Percentiles rank a stretch among this genome's conserved stretches.
Evolutionary conservation across 495 filamentous ascomycete genomes (phyloP).

Genomic region (Neurospora hispaniola): DNA sequence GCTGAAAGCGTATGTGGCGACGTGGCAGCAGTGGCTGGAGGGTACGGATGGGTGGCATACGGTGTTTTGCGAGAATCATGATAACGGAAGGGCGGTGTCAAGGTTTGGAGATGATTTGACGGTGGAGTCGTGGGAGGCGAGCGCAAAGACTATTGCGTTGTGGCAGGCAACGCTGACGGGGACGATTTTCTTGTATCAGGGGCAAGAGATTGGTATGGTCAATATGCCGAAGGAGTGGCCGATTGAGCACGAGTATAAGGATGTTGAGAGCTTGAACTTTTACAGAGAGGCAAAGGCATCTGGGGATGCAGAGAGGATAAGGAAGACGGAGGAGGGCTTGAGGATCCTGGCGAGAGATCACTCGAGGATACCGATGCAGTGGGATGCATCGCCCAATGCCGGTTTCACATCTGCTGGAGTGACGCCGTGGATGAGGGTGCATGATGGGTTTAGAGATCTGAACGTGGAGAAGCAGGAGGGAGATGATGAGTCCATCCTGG

Average conservation of each 20-base stretch:
- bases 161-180: conserved; percentile 32
- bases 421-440: conserved; percentile 44
- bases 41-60: conserved; percentile 56
- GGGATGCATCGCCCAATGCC: conserved; percentile 40
- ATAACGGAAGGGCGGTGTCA: conserved; percentile 49
- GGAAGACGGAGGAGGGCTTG: conserved; percentile 27
- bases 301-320: conserved; percentile 23
- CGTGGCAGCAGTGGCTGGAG: conserved; percentile 51
- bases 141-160: conserved; percentile 55
- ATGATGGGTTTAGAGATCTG: conserved; percentile 31
- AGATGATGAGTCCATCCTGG: conserved; percentile 28
- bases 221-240: conserved; percentile 52
- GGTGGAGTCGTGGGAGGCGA: conserved; percentile 32
- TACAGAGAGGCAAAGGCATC: conserved; percentile 32
- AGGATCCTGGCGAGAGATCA: conserved; percentile 49
- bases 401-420: conserved; percentile 34
- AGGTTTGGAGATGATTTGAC: conserved; percentile 40
- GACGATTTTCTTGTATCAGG: conserved; percentile 54
- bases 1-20: conserved; percentile 42
- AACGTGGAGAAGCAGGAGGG: conserved; percentile 33
- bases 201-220: conserved; percentile 59
- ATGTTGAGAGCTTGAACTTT: conserved; percentile 52
- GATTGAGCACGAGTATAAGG: conserved; percentile 51
- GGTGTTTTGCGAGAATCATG: conserved; percentile 59
- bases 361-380: conserved; percentile 52